Evolutionary conservation across 2,329 filamentous ascomycete species (phyloP).

Genomic region (Leptodontidium sp.): DNA sequence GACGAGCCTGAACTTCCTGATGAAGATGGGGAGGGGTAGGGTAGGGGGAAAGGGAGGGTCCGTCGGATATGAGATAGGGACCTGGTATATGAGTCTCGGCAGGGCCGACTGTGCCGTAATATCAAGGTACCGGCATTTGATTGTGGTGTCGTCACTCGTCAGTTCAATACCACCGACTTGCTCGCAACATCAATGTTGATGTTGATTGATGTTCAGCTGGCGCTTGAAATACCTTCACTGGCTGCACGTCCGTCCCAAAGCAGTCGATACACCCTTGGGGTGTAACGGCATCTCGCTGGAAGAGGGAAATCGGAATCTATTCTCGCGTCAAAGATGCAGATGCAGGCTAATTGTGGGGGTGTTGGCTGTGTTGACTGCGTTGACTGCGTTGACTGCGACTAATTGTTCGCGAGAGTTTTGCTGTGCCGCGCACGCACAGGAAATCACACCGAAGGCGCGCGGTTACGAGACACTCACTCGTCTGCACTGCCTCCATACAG

Average conservation of each 20-base stretch:
- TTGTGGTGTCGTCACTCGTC: constrained; percentile 5
- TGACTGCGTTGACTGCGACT: constrained; percentile 18
- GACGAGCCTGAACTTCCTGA: constrained; percentile 1
- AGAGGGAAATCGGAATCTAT: constrained; percentile 15
- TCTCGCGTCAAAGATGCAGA: constrained; percentile 28
- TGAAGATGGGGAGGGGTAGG: constrained; percentile 6
- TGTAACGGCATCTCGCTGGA: constrained; percentile 19
- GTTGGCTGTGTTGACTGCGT: constrained; percentile 4
- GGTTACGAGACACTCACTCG: constrained; percentile 24
- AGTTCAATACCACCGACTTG: neutral
- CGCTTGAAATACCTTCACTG: constrained; percentile 23
- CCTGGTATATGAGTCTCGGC: constrained; percentile 8
- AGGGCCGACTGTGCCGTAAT: constrained; percentile 7
- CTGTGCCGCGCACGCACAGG: constrained; percentile 32
- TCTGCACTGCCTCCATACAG: constrained; percentile 16
- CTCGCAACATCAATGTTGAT: constrained; percentile 9
- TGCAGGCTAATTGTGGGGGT: constrained; percentile 17
- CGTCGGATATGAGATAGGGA: constrained; percentile 8
- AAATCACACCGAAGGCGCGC: constrained; percentile 28
- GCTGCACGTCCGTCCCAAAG: constrained; percentile 20
- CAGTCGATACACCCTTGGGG: constrained; percentile 7
- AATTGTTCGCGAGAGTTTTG: neutral
- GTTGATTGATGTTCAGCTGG: constrained; percentile 16
- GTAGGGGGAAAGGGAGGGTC: neutral
- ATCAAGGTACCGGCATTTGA: constrained; percentile 18